phyloP scores from a whole-genome alignment of 148 eudicot genomes.

The Dianthus caryophyllus region DNA sequence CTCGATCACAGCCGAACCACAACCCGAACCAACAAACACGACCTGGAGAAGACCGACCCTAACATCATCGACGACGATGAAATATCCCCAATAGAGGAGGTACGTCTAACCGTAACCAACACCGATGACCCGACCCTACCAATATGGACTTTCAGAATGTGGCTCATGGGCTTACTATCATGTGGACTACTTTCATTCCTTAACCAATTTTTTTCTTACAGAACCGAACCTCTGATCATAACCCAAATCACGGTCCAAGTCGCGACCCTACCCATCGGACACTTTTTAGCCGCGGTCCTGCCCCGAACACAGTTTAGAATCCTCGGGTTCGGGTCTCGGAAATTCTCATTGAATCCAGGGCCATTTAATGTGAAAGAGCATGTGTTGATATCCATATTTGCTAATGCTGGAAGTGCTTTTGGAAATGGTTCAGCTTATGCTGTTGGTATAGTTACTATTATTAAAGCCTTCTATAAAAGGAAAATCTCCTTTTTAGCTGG shows the following conservation, averaged over 20 bases:
- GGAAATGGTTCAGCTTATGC: constrained; percentile 86
- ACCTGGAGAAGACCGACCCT: constrained; percentile 31
- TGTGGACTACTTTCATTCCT: constrained; percentile 73
- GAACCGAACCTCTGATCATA: constrained; percentile 75
- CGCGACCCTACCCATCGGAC: constrained; percentile 71
- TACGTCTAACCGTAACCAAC: constrained; percentile 75
- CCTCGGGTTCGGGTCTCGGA: constrained; percentile 52
- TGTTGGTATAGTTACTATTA: constrained; percentile 66
- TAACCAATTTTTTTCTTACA: constrained; percentile 83
- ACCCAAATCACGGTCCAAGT: constrained; percentile 85
- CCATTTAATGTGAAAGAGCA: constrained; percentile 96
- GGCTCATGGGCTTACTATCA: constrained; percentile 72
- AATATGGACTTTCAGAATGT: constrained; percentile 94
- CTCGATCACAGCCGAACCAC: constrained; percentile 10
- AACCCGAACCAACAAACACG: constrained; percentile 19
- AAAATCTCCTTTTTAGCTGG: constrained; percentile 73
- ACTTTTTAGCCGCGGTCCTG: constrained; percentile 51
- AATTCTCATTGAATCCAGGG: constrained; percentile 74
- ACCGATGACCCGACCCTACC: constrained; percentile 85
- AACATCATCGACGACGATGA: constrained; percentile 38
- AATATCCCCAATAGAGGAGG: constrained; percentile 81
- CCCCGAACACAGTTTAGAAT: constrained; percentile 52
- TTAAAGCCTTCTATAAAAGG: constrained; percentile 69
- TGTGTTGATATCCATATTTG: constrained; percentile 75
- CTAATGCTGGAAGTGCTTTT: constrained; percentile 86